phyloP scores from a whole-genome alignment of 805 yeast genomes.

The Lipomyces kockii region DNA sequence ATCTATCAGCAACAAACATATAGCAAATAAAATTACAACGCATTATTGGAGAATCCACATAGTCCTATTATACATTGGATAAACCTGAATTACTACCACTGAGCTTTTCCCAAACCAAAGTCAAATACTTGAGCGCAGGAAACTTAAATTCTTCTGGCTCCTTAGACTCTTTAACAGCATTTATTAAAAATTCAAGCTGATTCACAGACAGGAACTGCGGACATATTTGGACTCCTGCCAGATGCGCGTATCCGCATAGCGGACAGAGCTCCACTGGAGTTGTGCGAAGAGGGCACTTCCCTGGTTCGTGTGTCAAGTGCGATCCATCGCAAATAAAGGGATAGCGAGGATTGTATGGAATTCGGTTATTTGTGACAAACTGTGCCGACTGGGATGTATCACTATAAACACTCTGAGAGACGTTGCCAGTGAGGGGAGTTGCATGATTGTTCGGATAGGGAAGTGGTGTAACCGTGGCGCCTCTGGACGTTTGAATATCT shows the following conservation, averaged over 20 bases:
- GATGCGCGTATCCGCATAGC: conserved; percentile 21
- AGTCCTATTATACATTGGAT: neutral
- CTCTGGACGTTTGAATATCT: neutral
- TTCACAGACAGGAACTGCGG: conserved; percentile 13
- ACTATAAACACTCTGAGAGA: neutral
- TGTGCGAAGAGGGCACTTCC: conserved; percentile 25
- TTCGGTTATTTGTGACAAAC: neutral
- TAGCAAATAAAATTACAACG: no score
- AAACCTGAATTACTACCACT: neutral
- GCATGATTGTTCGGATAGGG: neutral
- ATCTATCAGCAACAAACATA: no score
- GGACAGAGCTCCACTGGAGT: conserved; percentile 22
- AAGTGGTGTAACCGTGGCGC: neutral
- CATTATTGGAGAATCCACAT: neutral
- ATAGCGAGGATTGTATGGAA: conserved; percentile 5
- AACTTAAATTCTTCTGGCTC: neutral
- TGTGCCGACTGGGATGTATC: neutral
- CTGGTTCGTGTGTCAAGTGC: conserved; percentile 24
- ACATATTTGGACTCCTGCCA: conserved; percentile 8
- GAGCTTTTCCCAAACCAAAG: neutral
- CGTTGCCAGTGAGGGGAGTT: neutral
- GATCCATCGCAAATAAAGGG: conserved; percentile 23
- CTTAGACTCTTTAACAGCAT: neutral
- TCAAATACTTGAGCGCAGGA: neutral
- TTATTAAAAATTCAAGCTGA: conserved; percentile 6